phyloP scores from a whole-genome alignment of 805 yeast species.

The Spathaspora arborariae region DNA sequence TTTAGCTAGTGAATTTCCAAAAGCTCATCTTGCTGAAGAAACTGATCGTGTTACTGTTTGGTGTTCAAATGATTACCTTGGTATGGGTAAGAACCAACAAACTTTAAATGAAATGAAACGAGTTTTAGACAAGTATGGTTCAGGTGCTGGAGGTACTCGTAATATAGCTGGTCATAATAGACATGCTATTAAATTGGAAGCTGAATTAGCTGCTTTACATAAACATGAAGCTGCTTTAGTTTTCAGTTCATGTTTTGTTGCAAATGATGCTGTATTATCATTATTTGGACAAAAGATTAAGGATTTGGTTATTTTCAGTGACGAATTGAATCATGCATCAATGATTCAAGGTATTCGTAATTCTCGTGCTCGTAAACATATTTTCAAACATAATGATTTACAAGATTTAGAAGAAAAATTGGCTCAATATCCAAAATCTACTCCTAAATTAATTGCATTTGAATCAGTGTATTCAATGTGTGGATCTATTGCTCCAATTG shows the following conservation, averaged over 20 bases:
- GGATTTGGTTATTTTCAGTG: slow-evolving; percentile 87
- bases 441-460: slow-evolving; percentile 94
- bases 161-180: slow-evolving; percentile 97
- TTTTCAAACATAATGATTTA: slow-evolving; percentile 89
- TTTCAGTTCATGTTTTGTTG: slow-evolving; percentile 93
- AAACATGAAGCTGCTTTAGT: slow-evolving; percentile 94
- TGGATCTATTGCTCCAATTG: slow-evolving; percentile 94
- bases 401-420: slow-evolving; percentile 76
- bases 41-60: slow-evolving; percentile 92
- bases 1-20: slow-evolving; percentile 88
- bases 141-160: slow-evolving; percentile 99
- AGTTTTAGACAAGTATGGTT: slow-evolving; percentile 85
- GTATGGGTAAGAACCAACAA: slow-evolving; percentile 80
- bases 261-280: slow-evolving; percentile 92
- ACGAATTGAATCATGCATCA: slow-evolving; percentile 92
- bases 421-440: slow-evolving; percentile 74
- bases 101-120: slow-evolving; percentile 74
- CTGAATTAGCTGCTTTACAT: slow-evolving; percentile 85
- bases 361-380: slow-evolving; percentile 82
- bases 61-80: slow-evolving; percentile 98
- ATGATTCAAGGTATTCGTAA: slow-evolving; percentile 96
- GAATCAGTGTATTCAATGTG: slow-evolving; percentile 98
- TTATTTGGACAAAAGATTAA: slow-evolving; percentile 87
- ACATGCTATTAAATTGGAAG: slow-evolving; percentile 84
- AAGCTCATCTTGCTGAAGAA: slow-evolving; percentile 76